Conservation (phyloP, 176 grass and related monocot genomes). For the Thalia dealbata region DNA sequence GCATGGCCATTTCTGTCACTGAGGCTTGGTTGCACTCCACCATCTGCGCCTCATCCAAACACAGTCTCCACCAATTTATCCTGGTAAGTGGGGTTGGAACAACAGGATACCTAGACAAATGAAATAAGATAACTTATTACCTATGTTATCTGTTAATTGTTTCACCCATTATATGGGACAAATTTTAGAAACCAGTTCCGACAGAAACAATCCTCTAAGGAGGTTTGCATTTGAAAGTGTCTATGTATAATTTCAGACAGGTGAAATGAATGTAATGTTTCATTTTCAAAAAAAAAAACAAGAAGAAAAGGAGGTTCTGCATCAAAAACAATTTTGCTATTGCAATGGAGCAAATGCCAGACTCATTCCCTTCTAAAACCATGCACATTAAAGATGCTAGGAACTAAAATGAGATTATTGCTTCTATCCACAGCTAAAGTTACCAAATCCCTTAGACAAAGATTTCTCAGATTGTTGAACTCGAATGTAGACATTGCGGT, state of each 20-base stretch:
- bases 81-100: constrained; percentile 85
- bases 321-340: neutral
- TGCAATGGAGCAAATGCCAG: neutral
- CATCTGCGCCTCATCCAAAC: constrained; percentile 98
- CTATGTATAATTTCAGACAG: no score
- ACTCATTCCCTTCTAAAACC: neutral
- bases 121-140: neutral
- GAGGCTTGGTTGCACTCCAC: constrained; percentile 78
- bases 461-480: neutral
- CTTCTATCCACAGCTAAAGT: neutral
- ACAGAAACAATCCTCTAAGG: neutral
- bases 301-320: no score
- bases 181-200: neutral
- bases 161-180: neutral
- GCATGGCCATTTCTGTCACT: constrained; percentile 90
- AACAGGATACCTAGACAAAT: constrained; percentile 60
- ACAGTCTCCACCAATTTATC: constrained; percentile 86
- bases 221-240: neutral
- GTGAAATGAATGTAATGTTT: no score
- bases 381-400: neutral
- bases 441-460: neutral
- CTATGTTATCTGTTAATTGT: neutral
- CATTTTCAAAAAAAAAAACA: no score
- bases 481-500: neutral
- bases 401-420: neutral